phyloP scores from a whole-genome alignment of 768 basidiomycete species.

The Rhodotorula sphaerocarpa region DNA sequence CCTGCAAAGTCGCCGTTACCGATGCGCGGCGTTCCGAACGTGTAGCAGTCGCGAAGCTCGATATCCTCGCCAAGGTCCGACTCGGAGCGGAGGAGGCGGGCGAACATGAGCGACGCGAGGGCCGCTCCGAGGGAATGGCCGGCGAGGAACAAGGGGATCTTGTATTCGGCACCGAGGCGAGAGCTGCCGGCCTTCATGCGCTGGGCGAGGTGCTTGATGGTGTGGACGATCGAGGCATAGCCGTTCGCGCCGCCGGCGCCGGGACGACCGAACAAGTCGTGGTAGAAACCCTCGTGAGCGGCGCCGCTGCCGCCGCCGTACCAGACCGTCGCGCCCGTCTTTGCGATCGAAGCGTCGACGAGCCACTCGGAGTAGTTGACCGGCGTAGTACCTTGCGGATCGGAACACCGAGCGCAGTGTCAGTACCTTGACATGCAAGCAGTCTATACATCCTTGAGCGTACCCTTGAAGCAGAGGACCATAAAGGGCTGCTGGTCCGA shows the following conservation, averaged over 20 bases:
- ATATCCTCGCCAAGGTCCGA: constrained; percentile 15
- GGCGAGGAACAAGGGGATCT: constrained; percentile 3
- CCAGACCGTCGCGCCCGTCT: constrained; percentile 10
- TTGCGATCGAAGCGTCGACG: constrained; percentile 21
- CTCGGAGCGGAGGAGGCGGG: constrained; percentile 19
- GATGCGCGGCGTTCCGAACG: constrained; percentile 20
- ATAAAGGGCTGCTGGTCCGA: constrained; percentile 16
- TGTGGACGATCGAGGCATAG: constrained; percentile 23
- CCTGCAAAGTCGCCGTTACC: constrained; percentile 16
- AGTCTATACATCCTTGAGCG: neutral
- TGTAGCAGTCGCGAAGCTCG: constrained; percentile 7
- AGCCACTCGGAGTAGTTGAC: constrained; percentile 21
- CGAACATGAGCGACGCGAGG: constrained; percentile 19
- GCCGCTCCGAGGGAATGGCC: constrained; percentile 26
- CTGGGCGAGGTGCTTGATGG: constrained; percentile 14
- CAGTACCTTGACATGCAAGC: neutral
- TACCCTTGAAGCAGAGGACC: constrained; percentile 26
- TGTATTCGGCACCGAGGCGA: neutral
- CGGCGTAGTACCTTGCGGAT: constrained; percentile 13
- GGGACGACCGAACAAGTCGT: neutral
- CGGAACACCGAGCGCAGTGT: neutral
- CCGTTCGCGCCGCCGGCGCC: neutral
- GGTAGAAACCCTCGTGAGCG: constrained; percentile 23
- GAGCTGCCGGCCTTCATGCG: constrained; percentile 11
- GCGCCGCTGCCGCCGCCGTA: constrained; percentile 14